Percentiles rank a stretch among this genome's conserved stretches.
Evolutionary conservation across 306 rosid species (phyloP).

Genomic region (Vigna reflexopilosa): DNA sequence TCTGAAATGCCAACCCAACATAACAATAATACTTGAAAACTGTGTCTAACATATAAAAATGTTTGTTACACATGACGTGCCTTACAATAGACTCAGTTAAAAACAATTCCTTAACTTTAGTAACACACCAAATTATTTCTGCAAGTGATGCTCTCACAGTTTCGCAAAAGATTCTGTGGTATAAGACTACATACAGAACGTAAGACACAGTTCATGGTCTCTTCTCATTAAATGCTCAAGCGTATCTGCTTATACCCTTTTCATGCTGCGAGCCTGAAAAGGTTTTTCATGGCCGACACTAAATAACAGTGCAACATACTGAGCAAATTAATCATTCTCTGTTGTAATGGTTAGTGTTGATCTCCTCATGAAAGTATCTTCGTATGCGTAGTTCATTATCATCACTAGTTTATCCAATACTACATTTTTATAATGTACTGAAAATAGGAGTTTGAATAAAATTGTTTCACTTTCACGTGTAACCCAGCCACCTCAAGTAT

Average conservation of each 20-base stretch:
- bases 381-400: background rate
- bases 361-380: slow-evolving; percentile 10
- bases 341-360: background rate
- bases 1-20: too few species aligned
- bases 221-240: slow-evolving; percentile 44
- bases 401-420: background rate
- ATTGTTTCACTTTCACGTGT: background rate
- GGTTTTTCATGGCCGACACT: background rate
- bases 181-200: slow-evolving; percentile 7
- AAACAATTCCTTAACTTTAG: background rate
- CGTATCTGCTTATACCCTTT: slow-evolving; percentile 30
- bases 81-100: background rate
- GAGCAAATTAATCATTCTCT: slow-evolving; percentile 20
- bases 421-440: background rate
- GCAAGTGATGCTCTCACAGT: background rate
- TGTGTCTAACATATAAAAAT: background rate
- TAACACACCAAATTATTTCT: background rate
- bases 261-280: slow-evolving; percentile 38
- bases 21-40: background rate
- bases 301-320: slow-evolving; percentile 18
- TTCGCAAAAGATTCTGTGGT: slow-evolving; percentile 27
- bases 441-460: background rate
- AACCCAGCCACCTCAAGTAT: background rate
- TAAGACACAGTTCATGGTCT: slow-evolving; percentile 32
- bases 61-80: background rate